Conservation (phyloP, 192 early-diverging fungal species). For the Coemansia umbellata region DNA sequence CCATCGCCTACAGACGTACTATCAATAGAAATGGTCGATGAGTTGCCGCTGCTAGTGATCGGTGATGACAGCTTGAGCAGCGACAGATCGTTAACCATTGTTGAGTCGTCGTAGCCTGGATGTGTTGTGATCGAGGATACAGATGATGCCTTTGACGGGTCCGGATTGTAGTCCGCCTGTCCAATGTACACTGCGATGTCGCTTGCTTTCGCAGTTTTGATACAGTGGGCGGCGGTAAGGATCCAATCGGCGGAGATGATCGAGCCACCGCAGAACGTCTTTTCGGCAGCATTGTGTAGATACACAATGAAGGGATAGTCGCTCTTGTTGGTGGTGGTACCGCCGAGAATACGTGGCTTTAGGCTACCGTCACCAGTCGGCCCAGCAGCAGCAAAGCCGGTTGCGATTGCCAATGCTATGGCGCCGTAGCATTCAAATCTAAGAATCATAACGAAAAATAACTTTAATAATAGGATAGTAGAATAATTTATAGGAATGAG, state of each 20-base stretch:
- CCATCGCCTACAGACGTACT: slow-evolving; percentile 29
- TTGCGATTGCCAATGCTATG: not conserved
- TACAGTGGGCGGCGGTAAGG: slow-evolving; percentile 54
- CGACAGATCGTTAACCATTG: slow-evolving; percentile 51
- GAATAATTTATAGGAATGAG: too few species aligned
- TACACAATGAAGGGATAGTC: slow-evolving; percentile 50
- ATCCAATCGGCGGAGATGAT: slow-evolving; percentile 48
- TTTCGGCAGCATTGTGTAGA: slow-evolving; percentile 26
- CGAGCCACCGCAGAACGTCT: slow-evolving; percentile 47
- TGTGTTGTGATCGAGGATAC: slow-evolving; percentile 34
- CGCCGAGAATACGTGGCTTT: slow-evolving; percentile 49
- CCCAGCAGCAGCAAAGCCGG: not conserved
- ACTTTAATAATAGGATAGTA: too few species aligned
- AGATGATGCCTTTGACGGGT: slow-evolving; percentile 19
- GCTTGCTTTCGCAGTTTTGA: slow-evolving; percentile 18
- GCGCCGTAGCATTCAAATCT: too few species aligned
- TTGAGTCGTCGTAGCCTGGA: slow-evolving; percentile 47
- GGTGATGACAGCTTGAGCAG: slow-evolving; percentile 25
- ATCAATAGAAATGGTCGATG: slow-evolving; percentile 24
- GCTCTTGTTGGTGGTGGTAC: slow-evolving; percentile 17
- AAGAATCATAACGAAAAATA: too few species aligned
- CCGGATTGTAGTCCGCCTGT: slow-evolving; percentile 23
- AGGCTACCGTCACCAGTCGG: not conserved
- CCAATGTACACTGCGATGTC: slow-evolving; percentile 40
- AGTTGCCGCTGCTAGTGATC: slow-evolving; percentile 11